Evolutionary conservation across 2,329 filamentous ascomycete genomes (phyloP).

Genomic region (Elsinoe arachidis): DNA sequence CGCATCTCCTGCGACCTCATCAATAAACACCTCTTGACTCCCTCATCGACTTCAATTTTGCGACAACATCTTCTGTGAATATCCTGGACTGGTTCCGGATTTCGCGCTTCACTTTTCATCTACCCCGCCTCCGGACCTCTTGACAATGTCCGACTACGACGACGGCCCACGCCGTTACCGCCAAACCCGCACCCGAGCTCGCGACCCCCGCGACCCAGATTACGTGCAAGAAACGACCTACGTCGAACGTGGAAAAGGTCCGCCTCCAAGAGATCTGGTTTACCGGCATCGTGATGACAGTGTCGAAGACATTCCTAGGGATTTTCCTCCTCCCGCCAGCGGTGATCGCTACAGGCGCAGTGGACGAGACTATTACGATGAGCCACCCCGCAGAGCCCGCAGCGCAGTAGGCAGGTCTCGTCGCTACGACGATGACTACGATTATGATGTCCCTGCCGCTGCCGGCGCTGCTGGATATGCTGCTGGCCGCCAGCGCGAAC

Average conservation of each 20-base stretch:
- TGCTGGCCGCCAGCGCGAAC: constrained; percentile 23
- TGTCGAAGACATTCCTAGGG: constrained; percentile 75
- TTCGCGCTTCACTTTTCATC: not conserved
- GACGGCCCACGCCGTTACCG: constrained; percentile 39
- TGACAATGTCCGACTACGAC: constrained; percentile 41
- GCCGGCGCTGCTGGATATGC: constrained; percentile 33
- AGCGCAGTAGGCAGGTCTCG: constrained; percentile 45
- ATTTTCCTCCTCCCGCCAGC: constrained; percentile 64
- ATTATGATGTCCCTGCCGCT: constrained; percentile 36
- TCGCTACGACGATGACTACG: constrained; percentile 50
- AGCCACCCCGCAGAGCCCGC: constrained; percentile 50
- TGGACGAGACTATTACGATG: constrained; percentile 33
- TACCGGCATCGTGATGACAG: constrained; percentile 60
- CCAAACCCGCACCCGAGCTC: constrained; percentile 31
- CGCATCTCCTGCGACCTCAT: constrained; percentile 10
- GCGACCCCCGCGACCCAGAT: constrained; percentile 43
- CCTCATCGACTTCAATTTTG: not conserved
- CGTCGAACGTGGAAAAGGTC: constrained; percentile 38
- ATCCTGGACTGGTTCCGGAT: not conserved
- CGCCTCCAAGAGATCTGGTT: constrained; percentile 39
- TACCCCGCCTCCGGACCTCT: constrained; percentile 1
- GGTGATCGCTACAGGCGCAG: constrained; percentile 19
- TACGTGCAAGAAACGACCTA: constrained; percentile 43
- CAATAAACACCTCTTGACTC: not conserved
- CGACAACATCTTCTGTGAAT: not conserved